Percentiles rank a stretch among this genome's conserved stretches.
phyloP scores from a whole-genome alignment of 2,329 filamentous ascomycete species.

The Nannizzia gypsea region DNA sequence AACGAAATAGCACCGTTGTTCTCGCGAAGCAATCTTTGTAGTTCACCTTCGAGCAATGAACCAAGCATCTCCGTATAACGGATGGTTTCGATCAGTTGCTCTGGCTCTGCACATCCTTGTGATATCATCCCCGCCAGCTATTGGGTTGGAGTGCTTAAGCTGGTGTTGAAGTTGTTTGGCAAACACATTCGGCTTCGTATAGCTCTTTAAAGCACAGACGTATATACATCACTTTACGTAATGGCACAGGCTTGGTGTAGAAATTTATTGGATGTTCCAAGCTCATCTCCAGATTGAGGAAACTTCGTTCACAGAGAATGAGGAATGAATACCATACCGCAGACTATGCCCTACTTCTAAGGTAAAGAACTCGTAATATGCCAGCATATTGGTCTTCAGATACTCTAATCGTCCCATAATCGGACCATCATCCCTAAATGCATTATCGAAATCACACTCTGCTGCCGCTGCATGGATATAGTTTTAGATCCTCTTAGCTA shows the following conservation, averaged over 20 bases:
- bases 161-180: not conserved
- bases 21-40: not conserved
- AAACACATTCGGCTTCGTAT: not conserved
- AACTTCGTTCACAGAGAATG: slow-evolving; percentile 2
- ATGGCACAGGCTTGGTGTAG: not conserved
- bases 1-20: not conserved
- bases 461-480: not conserved
- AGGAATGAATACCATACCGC: slow-evolving; percentile 2
- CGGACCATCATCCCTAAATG: not conserved
- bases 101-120: slow-evolving; percentile 2
- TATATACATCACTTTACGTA: not conserved
- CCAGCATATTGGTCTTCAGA: not conserved
- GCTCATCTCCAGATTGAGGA: not conserved
- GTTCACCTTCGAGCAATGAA: not conserved
- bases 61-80: not conserved
- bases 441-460: not conserved
- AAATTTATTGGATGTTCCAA: not conserved
- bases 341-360: not conserved
- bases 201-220: not conserved
- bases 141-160: not conserved
- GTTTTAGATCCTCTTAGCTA: not conserved
- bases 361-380: not conserved
- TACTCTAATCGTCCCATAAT: not conserved
- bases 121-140: slow-evolving; percentile 2
- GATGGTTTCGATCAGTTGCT: not conserved